Conservation (phyloP, 2,329 filamentous ascomycete species). For the Sporothrix variecibatus region DNA sequence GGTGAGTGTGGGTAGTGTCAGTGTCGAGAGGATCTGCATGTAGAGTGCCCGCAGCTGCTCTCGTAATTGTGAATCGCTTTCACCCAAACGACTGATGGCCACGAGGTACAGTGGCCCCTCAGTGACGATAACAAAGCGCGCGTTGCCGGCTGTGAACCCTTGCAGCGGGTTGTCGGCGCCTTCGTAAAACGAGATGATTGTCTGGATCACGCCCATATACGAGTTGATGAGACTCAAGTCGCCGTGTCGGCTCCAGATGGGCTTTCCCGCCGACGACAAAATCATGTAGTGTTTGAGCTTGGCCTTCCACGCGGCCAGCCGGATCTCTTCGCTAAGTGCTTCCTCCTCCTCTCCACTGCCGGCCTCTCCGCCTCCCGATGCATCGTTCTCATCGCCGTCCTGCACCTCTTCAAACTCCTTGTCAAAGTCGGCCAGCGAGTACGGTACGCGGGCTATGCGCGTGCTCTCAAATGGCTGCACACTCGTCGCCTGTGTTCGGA, state of each 20-base stretch:
- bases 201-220: conserved; percentile 93
- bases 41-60: conserved; percentile 91
- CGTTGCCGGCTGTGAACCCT: conserved; percentile 82
- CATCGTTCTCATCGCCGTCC: conserved; percentile 43
- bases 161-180: conserved; percentile 73
- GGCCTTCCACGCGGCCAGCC: conserved; percentile 77
- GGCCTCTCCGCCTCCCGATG: conserved; percentile 41
- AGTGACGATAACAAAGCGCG: conserved; percentile 81
- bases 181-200: conserved; percentile 96
- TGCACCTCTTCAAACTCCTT: conserved; percentile 78
- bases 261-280: conserved; percentile 92
- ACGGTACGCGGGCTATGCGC: conserved; percentile 46
- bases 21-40: conserved; percentile 95
- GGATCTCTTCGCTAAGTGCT: conserved; percentile 50
- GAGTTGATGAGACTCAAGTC: conserved; percentile 87
- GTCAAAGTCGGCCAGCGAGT: conserved; percentile 66
- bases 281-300: conserved; percentile 98
- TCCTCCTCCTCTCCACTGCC: conserved; percentile 35
- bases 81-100: conserved; percentile 87
- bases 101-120: conserved; percentile 90
- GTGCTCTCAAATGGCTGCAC: conserved; percentile 62
- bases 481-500: conserved; percentile 63
- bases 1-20: conserved; percentile 83
- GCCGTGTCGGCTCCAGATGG: conserved; percentile 94
- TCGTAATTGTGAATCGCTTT: conserved; percentile 85